These are phyloP conservation scores for Oryza punctata DNA, from an alignment of 176 grass and related monocot genomes.

Conservation along the genomic window DNA sequence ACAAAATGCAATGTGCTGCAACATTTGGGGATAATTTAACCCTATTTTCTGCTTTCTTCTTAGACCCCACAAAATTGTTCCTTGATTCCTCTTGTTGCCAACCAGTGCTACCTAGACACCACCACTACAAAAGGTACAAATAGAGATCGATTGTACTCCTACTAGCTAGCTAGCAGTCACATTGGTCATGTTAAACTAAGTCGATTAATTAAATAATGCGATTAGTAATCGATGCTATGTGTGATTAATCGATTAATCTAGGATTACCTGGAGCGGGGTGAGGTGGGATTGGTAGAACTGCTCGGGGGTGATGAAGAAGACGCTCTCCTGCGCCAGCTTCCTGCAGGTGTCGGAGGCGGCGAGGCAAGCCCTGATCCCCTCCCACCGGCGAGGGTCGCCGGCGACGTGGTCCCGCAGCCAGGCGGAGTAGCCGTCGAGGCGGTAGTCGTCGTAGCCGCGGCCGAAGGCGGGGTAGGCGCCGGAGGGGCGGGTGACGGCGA, in stretches of 20 bases:
- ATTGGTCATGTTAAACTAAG: background rate
- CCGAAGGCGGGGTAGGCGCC: slow-evolving; percentile 56
- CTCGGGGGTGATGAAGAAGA: slow-evolving; percentile 66
- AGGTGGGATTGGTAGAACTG: slow-evolving; percentile 69
- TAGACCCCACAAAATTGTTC: slow-evolving; percentile 29
- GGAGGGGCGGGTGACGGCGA: slow-evolving; percentile 53
- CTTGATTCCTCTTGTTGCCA: slow-evolving; percentile 28
- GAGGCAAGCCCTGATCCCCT: slow-evolving; percentile 57
- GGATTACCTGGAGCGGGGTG: slow-evolving; percentile 70
- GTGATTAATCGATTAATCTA: background rate
- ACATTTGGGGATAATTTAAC: background rate
- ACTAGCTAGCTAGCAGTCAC: background rate
- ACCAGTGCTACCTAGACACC: background rate
- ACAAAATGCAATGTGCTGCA: background rate
- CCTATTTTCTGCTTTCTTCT: background rate
- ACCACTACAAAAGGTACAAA: background rate
- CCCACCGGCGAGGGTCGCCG: slow-evolving; percentile 48
- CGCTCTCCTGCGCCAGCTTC: slow-evolving; percentile 47
- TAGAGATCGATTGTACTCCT: background rate
- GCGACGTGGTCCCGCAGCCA: slow-evolving; percentile 63
- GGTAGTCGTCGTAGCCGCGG: slow-evolving; percentile 70
- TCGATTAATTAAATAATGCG: background rate
- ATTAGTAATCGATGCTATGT: background rate
- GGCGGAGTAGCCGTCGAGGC: slow-evolving; percentile 61
- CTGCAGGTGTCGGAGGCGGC: slow-evolving; percentile 55